phyloP scores from a whole-genome alignment of 345 rosid genomes.

The Salix caprea region DNA sequence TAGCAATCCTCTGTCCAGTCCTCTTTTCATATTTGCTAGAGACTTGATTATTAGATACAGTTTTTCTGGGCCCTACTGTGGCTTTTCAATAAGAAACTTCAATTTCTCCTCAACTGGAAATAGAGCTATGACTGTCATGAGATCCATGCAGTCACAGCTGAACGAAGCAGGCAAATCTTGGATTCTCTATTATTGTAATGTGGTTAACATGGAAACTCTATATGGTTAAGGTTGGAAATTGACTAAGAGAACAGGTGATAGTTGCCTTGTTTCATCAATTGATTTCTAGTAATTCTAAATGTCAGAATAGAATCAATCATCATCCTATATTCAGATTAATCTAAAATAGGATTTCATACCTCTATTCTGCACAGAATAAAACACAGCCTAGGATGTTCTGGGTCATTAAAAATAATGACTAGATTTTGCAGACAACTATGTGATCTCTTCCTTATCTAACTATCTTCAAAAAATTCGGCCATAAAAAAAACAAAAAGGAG shows the following conservation, averaged over 20 bases:
- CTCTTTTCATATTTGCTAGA: neutral
- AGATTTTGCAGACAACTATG: neutral
- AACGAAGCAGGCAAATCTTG: neutral
- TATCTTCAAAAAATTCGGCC: neutral
- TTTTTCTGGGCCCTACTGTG: neutral
- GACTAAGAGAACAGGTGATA: neutral
- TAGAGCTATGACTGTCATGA: neutral
- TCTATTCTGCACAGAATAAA: neutral
- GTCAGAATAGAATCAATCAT: neutral
- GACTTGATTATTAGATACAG: neutral
- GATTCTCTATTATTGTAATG: neutral
- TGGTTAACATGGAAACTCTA: neutral
- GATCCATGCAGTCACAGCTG: neutral
- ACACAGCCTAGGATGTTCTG: neutral
- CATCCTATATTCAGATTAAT: neutral
- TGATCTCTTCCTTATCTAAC: neutral
- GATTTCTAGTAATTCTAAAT: neutral
- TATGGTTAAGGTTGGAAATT: neutral
- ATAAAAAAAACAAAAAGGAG: neutral
- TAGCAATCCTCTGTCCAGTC: neutral
- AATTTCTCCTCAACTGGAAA: neutral
- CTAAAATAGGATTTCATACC: neutral
- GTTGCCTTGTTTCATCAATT: neutral
- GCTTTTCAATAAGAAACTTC: constrained; percentile 1
- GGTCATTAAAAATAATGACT: neutral